These are phyloP conservation scores for Trichophyton simii DNA, from an alignment of 2,329 filamentous ascomycete genomes.

Conservation along the genomic window DNA sequence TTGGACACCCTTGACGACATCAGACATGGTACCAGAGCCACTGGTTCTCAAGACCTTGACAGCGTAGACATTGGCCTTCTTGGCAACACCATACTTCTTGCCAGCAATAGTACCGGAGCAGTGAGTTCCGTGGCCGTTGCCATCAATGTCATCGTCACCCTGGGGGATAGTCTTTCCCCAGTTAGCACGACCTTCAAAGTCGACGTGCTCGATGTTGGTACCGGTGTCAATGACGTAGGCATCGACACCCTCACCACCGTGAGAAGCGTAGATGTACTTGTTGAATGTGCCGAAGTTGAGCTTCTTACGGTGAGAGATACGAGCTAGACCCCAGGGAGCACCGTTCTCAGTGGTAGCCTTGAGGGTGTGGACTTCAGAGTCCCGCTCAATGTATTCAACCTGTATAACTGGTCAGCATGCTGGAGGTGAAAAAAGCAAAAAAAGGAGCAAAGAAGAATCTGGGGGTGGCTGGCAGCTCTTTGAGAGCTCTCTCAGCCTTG, in stretches of 20 bases:
- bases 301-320: conserved; percentile 85
- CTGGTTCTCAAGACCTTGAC: conserved; percentile 98
- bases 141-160: conserved; percentile 76
- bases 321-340: conserved; percentile 96
- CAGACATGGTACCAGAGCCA: conserved; percentile 95
- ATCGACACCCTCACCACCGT: conserved; percentile 93
- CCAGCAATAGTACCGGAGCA: conserved; percentile 96
- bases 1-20: conserved; percentile 97
- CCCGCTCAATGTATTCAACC: conserved; percentile 94
- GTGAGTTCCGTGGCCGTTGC: conserved; percentile 97
- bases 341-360: conserved; percentile 59
- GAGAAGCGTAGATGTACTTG: conserved; percentile 87
- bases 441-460: conserved; percentile 6
- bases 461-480: not conserved
- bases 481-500: not conserved
- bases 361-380: conserved; percentile 82
- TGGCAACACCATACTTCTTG: conserved; percentile 98
- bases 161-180: conserved; percentile 95
- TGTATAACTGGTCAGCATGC: conserved; percentile 27
- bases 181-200: conserved; percentile 88
- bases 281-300: conserved; percentile 89
- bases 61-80: conserved; percentile 93
- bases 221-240: conserved; percentile 98
- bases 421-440: not conserved
- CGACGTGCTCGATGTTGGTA: conserved; percentile 84